These are phyloP conservation scores for Suhomyces anneliseae DNA, from an alignment of 1,139 yeast species.

Conservation along the genomic window DNA sequence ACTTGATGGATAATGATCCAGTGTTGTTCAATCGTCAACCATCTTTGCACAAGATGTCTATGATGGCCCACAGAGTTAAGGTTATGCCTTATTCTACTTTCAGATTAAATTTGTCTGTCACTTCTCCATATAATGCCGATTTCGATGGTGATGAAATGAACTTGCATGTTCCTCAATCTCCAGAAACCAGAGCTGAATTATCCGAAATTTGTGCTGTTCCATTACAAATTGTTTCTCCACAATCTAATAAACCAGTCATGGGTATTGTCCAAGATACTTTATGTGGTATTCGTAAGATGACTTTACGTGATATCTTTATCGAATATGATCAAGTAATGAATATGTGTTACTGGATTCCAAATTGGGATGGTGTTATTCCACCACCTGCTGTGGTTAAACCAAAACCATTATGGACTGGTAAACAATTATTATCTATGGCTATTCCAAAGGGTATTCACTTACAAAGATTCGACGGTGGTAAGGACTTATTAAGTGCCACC, in stretches of 20 bases:
- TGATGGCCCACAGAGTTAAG: constrained; percentile 99
- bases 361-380: constrained; percentile 99
- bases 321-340: constrained; percentile 96
- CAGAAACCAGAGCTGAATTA: constrained; percentile 95
- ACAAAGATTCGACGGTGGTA: constrained; percentile 89
- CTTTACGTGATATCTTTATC: constrained; percentile 82
- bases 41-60: constrained; percentile 97
- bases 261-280: constrained; percentile 99
- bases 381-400: constrained; percentile 94
- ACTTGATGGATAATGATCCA: constrained; percentile 95
- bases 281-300: constrained; percentile 96
- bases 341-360: constrained; percentile 95
- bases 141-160: constrained; percentile 99
- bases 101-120: constrained; percentile 92
- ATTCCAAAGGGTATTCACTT: constrained; percentile 95
- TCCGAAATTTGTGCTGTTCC: constrained; percentile 97
- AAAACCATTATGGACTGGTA: constrained; percentile 96
- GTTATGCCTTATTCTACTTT: constrained; percentile 99
- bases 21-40: constrained; percentile 99
- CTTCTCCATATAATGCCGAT: constrained; percentile 99
- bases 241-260: constrained; percentile 98
- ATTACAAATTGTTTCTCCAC: constrained; percentile 95
- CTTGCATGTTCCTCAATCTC: constrained; percentile 98
- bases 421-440: constrained; percentile 87
- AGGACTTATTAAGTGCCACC: constrained; percentile 78